These are phyloP conservation scores for Coniosporium apollinis DNA, from an alignment of 495 filamentous ascomycete species.

Conservation along the genomic window DNA sequence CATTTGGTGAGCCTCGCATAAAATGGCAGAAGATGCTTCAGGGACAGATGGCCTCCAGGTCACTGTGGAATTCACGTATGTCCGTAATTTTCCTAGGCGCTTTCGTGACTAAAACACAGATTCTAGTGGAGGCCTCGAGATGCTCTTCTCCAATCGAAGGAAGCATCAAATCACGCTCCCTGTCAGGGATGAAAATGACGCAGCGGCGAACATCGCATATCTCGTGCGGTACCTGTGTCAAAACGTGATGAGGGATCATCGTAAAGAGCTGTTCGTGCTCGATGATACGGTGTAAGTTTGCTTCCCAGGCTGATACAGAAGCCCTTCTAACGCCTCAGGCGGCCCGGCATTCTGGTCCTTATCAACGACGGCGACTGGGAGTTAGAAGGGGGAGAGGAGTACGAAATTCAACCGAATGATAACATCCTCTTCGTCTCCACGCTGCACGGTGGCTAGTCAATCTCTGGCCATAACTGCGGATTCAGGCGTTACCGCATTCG, in stretches of 20 bases:
- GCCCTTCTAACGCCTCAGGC: conserved; percentile 40
- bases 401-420: conserved; percentile 65
- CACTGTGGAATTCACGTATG: conserved; percentile 63
- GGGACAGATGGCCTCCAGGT: conserved; percentile 30
- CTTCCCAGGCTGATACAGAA: not conserved
- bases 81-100: conserved; percentile 4
- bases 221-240: conserved; percentile 69
- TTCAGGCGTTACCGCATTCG: no score
- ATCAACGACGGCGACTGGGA: conserved; percentile 99
- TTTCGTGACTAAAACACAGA: conserved; percentile 3
- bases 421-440: conserved; percentile 94
- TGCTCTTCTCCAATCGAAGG: conserved; percentile 72
- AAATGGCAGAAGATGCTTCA: no score
- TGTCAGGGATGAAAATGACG: conserved; percentile 36
- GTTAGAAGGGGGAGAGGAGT: conserved; percentile 82
- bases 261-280: conserved; percentile 79
- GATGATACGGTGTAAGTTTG: conserved; percentile 68
- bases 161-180: conserved; percentile 56
- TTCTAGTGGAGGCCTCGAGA: conserved; percentile 77
- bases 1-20: no score
- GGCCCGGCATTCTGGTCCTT: conserved; percentile 90
- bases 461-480: no score
- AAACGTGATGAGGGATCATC: conserved; percentile 67
- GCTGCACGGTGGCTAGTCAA: conserved; percentile 85
- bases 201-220: conserved; percentile 50